A percentile compares a stretch with the other conserved stretches of the same genome.
Conservation (phyloP, 805 yeast genomes). For the Dipodascopsis uninucleata region DNA sequence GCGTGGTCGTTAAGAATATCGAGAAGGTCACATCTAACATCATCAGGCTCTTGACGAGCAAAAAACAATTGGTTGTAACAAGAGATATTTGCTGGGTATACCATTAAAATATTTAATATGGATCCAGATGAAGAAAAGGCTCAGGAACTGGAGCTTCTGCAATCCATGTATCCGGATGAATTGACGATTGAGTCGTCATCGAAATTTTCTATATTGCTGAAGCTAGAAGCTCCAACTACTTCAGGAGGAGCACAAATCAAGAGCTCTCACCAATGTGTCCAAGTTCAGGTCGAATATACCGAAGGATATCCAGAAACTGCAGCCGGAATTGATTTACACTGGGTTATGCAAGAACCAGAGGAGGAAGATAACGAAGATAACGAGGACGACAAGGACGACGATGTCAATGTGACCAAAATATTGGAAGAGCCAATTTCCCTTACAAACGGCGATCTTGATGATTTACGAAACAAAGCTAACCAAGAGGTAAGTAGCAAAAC, state of each 20-base stretch:
- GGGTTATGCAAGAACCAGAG: slow-evolving; percentile 36
- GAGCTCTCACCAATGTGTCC: slow-evolving; percentile 46
- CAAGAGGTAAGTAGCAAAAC: slow-evolving; percentile 24
- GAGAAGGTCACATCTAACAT: no score
- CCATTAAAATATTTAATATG: slow-evolving; percentile 42
- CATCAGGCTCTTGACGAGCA: no score
- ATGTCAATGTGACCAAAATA: slow-evolving; percentile 55
- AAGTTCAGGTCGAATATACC: slow-evolving; percentile 67
- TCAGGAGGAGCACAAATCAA: not conserved
- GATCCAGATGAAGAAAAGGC: slow-evolving; percentile 76
- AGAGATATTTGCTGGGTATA: not conserved
- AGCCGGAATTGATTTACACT: slow-evolving; percentile 56
- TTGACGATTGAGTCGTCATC: slow-evolving; percentile 46
- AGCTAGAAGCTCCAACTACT: slow-evolving; percentile 60
- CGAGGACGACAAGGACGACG: slow-evolving; percentile 47
- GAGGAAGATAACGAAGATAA: slow-evolving; percentile 44
- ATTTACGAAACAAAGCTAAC: slow-evolving; percentile 28
- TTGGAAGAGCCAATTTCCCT: slow-evolving; percentile 40
- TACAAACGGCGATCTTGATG: slow-evolving; percentile 32
- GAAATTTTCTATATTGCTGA: slow-evolving; percentile 55
- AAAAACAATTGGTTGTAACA: no score
- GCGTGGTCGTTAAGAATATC: no score
- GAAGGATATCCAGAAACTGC: slow-evolving; percentile 75
- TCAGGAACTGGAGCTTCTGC: slow-evolving; percentile 86
- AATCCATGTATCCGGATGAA: slow-evolving; percentile 93